Conservation (phyloP, 768 basidiomycete genomes). For the Tubosaeta sp. region DNA sequence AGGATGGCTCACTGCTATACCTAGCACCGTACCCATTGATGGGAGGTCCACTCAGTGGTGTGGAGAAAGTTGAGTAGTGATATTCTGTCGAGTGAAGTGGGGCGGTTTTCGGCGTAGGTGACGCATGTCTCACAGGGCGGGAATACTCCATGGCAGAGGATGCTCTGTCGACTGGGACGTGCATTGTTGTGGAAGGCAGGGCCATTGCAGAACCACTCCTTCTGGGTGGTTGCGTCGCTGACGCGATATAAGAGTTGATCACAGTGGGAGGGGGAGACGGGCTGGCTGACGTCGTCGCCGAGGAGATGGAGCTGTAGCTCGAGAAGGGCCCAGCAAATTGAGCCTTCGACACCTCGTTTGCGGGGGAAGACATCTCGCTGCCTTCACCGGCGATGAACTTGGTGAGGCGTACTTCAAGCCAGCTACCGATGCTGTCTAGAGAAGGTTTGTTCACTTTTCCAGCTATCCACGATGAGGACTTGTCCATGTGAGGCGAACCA, state of each 20-base stretch:
- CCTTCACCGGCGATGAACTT: slow-evolving; percentile 93
- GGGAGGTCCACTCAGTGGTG: slow-evolving; percentile 20
- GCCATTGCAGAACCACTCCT: slow-evolving; percentile 72
- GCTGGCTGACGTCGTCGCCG: slow-evolving; percentile 66
- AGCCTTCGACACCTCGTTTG: slow-evolving; percentile 32
- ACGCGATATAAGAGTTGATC: slow-evolving; percentile 34
- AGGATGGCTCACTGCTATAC: slow-evolving; percentile 30
- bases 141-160: slow-evolving; percentile 76
- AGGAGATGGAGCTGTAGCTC: slow-evolving; percentile 90
- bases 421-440: slow-evolving; percentile 85
- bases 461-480: slow-evolving; percentile 79
- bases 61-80: slow-evolving; percentile 27
- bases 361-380: slow-evolving; percentile 42
- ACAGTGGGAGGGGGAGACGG: slow-evolving; percentile 70
- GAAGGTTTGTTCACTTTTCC: slow-evolving; percentile 88
- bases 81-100: slow-evolving; percentile 42
- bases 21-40: slow-evolving; percentile 37
- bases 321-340: slow-evolving; percentile 78
- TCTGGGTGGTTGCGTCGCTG: slow-evolving; percentile 41
- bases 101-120: slow-evolving; percentile 52
- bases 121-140: slow-evolving; percentile 45
- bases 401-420: slow-evolving; percentile 88
- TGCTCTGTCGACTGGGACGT: slow-evolving; percentile 60
- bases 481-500: slow-evolving; percentile 69
- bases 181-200: slow-evolving; percentile 42